phyloP scores from a whole-genome alignment of 129 eudicot species.

The Pseudognaphalium luteoalbum region DNA sequence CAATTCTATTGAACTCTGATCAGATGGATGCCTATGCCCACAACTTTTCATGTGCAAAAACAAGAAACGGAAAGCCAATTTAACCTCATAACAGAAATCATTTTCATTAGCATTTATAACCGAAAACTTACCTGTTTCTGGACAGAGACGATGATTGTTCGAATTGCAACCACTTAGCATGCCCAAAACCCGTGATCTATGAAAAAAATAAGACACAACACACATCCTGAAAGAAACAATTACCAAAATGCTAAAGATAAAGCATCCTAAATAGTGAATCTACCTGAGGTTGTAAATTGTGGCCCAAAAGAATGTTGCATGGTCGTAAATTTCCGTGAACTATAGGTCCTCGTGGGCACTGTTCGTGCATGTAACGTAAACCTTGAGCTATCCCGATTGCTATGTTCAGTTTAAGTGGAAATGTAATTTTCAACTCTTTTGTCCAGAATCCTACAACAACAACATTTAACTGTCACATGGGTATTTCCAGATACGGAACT shows the following conservation, averaged over 20 bases:
- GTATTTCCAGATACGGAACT: neutral
- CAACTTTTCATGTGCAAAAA: constrained; percentile 36
- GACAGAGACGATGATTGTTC: constrained; percentile 29
- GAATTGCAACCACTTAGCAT: constrained; percentile 40
- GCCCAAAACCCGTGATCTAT: constrained; percentile 54
- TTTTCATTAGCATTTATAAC: neutral
- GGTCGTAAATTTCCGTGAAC: constrained; percentile 44
- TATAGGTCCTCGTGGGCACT: constrained; percentile 43
- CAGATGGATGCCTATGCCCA: constrained; percentile 39
- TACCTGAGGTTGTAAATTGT: constrained; percentile 51
- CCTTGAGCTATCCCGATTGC: constrained; percentile 54
- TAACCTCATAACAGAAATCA: neutral
- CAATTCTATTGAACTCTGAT: constrained; percentile 27
- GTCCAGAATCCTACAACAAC: constrained; percentile 33
- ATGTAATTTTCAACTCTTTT: constrained; percentile 23
- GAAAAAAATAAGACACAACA: neutral
- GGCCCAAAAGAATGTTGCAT: constrained; percentile 36
- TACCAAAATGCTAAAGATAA: neutral
- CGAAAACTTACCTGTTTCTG: constrained; percentile 37
- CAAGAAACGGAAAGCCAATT: constrained; percentile 8
- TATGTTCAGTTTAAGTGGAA: constrained; percentile 40
- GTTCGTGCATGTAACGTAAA: constrained; percentile 54
- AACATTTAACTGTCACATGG: neutral
- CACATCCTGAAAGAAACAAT: neutral
- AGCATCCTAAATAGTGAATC: neutral